Conservation (phyloP, 192 early-diverging fungal species). For the Backusella mclennaniae region DNA sequence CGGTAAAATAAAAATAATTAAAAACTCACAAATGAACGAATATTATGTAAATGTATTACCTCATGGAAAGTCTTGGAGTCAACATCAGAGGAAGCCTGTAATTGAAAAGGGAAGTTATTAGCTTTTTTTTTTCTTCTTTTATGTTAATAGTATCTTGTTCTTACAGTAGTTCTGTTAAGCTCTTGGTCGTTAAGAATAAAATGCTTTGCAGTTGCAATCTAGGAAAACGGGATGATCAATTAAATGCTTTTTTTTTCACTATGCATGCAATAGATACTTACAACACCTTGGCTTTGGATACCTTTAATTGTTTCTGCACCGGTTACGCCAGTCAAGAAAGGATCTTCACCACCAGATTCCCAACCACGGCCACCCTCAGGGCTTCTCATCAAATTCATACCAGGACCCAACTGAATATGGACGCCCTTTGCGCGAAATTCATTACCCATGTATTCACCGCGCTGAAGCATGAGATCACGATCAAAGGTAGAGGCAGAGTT, state of each 20-base stretch:
- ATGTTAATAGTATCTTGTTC: neutral
- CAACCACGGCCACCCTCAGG: conserved; percentile 23
- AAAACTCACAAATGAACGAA: too few species aligned
- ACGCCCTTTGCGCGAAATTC: conserved; percentile 57
- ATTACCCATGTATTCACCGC: conserved; percentile 50
- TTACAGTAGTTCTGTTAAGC: conserved; percentile 16
- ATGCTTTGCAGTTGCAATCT: conserved; percentile 35
- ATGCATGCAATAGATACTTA: conserved; percentile 3
- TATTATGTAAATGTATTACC: conserved; percentile 13
- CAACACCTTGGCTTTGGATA: conserved; percentile 31
- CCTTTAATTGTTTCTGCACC: conserved; percentile 21
- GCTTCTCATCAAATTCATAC: conserved; percentile 16
- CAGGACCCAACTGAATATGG: conserved; percentile 53
- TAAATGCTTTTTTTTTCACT: neutral
- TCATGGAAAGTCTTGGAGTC: conserved; percentile 58
- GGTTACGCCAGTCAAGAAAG: conserved; percentile 20
- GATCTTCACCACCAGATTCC: conserved; percentile 35
- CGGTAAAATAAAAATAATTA: conserved; percentile 44
- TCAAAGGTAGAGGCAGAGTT: conserved; percentile 65
- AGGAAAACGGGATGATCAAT: neutral
- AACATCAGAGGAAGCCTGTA: conserved; percentile 40
- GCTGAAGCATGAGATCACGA: conserved; percentile 39
- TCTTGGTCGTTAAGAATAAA: conserved; percentile 35
- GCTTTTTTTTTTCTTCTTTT: neutral
- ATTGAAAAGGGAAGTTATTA: neutral